A percentile compares a stretch with the other conserved stretches of the same genome.
These are phyloP conservation scores for Gossypium rotundifolium DNA, from an alignment of 345 rosid species.

Conservation along the genomic window DNA sequence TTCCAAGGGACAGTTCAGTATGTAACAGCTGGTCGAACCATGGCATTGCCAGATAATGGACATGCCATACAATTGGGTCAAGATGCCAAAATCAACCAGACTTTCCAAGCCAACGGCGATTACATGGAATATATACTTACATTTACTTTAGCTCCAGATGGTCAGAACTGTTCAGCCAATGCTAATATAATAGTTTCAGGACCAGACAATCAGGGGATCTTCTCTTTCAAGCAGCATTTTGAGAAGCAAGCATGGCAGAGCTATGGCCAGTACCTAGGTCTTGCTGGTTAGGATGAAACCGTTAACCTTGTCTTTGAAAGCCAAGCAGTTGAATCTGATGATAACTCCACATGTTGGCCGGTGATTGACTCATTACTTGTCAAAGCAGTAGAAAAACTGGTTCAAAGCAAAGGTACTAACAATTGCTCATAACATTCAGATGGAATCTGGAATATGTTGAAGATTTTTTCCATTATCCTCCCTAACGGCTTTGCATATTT, in stretches of 20 bases:
- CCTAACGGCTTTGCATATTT: not conserved
- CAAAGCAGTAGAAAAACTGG: constrained; percentile 25
- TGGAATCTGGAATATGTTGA: not conserved
- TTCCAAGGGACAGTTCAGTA: constrained; percentile 42
- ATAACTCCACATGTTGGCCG: constrained; percentile 53
- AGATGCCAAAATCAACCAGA: constrained; percentile 55
- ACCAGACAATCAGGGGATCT: constrained; percentile 35
- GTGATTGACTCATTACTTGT: constrained; percentile 40
- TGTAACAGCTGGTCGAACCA: constrained; percentile 25
- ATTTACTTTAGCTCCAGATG: constrained; percentile 30
- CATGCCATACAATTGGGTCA: constrained; percentile 46
- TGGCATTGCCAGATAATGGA: constrained; percentile 35
- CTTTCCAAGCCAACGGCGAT: constrained; percentile 33
- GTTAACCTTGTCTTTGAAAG: constrained; percentile 40
- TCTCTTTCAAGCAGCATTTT: constrained; percentile 29
- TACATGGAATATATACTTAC: constrained; percentile 37
- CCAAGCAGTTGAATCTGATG: constrained; percentile 29
- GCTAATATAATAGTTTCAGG: constrained; percentile 34
- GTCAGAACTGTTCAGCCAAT: constrained; percentile 34
- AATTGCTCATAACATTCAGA: not conserved
- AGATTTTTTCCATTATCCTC: not conserved
- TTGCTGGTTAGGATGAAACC: constrained; percentile 32
- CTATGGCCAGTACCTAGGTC: constrained; percentile 43
- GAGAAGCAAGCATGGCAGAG: constrained; percentile 41
- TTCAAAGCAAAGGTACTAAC: constrained; percentile 26